phyloP scores from a whole-genome alignment of 176 grass and related monocot species.

The Triticum monococcum region DNA sequence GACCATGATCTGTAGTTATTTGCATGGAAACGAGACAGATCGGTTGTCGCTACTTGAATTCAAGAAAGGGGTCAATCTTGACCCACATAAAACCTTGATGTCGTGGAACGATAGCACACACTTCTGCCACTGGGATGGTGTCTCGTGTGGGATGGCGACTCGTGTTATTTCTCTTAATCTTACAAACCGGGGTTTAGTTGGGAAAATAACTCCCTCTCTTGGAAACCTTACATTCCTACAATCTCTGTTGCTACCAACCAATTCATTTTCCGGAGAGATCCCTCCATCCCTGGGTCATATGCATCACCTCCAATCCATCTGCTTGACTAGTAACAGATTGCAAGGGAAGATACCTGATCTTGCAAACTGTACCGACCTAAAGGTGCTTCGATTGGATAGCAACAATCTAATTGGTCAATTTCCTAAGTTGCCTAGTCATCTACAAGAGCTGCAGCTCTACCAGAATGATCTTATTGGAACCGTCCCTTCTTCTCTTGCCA shows the following conservation, averaged over 20 bases:
- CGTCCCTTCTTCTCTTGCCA: neutral
- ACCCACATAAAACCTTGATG: too few species aligned
- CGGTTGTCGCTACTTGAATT: too few species aligned
- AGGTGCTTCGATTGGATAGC: fast-evolving
- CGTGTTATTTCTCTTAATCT: neutral
- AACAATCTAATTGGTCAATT: neutral
- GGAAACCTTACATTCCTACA: neutral
- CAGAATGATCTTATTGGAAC: neutral
- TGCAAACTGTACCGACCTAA: neutral
- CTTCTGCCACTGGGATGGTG: too few species aligned
- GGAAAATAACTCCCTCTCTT: neutral
- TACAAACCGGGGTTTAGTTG: neutral
- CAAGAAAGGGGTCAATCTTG: too few species aligned
- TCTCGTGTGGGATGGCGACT: too few species aligned
- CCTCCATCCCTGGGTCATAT: neutral
- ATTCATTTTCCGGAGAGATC: neutral
- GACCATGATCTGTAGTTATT: neutral
- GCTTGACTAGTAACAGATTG: neutral
- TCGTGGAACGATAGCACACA: too few species aligned
- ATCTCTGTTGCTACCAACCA: neutral
- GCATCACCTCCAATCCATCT: neutral
- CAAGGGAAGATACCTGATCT: neutral
- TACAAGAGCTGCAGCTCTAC: neutral
- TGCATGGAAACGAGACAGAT: neutral
- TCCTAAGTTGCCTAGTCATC: neutral